Conservation (phyloP, 2,329 filamentous ascomycete species). For the Aspergillus hiratsukae region DNA sequence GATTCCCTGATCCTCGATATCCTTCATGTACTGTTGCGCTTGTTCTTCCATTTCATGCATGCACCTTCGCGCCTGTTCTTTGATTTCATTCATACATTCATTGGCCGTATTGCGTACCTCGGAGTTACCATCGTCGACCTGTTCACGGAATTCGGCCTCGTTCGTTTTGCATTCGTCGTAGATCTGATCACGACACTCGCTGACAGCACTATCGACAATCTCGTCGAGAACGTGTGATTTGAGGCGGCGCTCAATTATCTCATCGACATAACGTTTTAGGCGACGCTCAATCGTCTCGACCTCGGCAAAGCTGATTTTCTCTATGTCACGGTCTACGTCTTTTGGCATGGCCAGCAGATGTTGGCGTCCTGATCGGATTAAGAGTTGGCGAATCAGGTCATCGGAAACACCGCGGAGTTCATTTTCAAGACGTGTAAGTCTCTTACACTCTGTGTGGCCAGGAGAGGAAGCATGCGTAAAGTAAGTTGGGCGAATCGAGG, state of each 20-base stretch:
- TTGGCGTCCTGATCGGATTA: conserved; percentile 13
- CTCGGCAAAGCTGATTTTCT: conserved; percentile 5
- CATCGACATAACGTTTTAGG: conserved; percentile 12
- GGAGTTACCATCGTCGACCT: conserved; percentile 13
- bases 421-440: conserved; percentile 10
- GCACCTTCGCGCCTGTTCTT: conserved; percentile 8
- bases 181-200: conserved; percentile 14
- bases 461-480: conserved; percentile 13
- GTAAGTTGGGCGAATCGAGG: conserved; percentile 13
- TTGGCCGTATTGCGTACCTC: conserved; percentile 13
- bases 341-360: conserved; percentile 15
- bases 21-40: conserved; percentile 11
- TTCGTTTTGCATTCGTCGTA: conserved; percentile 13
- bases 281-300: conserved; percentile 9
- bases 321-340: conserved; percentile 6
- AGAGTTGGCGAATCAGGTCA: conserved; percentile 11
- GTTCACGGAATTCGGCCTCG: conserved; percentile 14
- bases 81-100: conserved; percentile 12
- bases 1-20: conserved; percentile 9
- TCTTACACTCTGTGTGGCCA: conserved; percentile 4
- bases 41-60: conserved; percentile 12
- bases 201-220: conserved; percentile 11
- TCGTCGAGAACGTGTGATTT: conserved; percentile 9
- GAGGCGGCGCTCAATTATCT: conserved; percentile 8
- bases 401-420: conserved; percentile 15